Conservation (phyloP, 2,329 filamentous ascomycete genomes). For the Fusarium xyrophilum region DNA sequence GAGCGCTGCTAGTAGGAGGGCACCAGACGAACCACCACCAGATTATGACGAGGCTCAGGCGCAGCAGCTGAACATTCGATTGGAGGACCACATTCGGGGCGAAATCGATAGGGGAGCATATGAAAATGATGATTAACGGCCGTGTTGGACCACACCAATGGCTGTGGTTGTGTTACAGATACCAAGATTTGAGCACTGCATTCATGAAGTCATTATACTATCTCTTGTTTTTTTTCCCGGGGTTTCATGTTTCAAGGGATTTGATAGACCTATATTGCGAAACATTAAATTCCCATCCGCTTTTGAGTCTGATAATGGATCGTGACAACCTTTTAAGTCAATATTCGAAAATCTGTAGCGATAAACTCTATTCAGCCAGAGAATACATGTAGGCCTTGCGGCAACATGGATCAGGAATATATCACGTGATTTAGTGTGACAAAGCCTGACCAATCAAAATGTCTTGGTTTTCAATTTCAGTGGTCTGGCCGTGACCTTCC, state of each 20-base stretch:
- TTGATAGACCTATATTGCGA: conserved; percentile 14
- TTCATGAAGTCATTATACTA: conserved; percentile 30
- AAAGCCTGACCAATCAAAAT: conserved; percentile 54
- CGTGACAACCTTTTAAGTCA: neutral
- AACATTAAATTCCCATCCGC: neutral
- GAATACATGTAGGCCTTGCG: neutral
- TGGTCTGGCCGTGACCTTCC: conserved; percentile 46
- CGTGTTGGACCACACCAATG: conserved; percentile 24
- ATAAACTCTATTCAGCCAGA: neutral
- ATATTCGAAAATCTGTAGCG: neutral
- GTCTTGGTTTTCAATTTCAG: conserved; percentile 50
- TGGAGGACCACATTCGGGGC: conserved; percentile 75
- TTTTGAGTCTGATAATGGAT: neutral
- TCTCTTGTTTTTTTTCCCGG: conserved; percentile 14
- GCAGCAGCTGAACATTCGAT: conserved; percentile 64
- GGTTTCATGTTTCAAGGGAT: conserved; percentile 17
- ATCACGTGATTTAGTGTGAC: conserved; percentile 7
- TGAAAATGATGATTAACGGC: conserved; percentile 41
- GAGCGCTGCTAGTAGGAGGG: conserved; percentile 49
- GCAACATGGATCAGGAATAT: neutral
- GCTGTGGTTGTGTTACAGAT: conserved; percentile 33
- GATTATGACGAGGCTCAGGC: conserved; percentile 91
- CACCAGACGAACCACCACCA: conserved; percentile 80
- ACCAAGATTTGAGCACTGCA: conserved; percentile 36
- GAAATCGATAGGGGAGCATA: conserved; percentile 68